Percentiles rank a stretch among this genome's conserved stretches.
Evolutionary conservation across 768 basidiomycete species (phyloP).

Genomic region (Collybiopsis confluens): DNA sequence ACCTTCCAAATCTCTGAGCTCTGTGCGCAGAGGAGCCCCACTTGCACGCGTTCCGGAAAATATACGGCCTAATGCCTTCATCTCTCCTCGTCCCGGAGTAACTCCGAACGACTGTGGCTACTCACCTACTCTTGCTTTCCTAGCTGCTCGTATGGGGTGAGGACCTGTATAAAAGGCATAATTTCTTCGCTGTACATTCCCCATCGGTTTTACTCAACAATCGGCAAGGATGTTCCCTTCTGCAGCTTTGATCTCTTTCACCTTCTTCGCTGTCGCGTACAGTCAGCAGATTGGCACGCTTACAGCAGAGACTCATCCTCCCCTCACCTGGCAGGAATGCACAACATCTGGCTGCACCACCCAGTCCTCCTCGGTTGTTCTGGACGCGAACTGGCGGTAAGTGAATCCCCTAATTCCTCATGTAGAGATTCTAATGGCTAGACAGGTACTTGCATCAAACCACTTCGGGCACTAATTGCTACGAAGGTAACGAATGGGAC

Average conservation of each 20-base stretch:
- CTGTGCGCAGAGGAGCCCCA: no score
- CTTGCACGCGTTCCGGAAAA: no score
- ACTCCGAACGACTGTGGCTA: neutral
- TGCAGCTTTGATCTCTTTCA: conserved; percentile 3
- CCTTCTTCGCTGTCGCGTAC: conserved; percentile 9
- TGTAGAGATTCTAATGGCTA: no score
- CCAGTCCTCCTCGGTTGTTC: conserved; percentile 19
- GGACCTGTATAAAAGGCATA: neutral
- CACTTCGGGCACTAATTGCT: conserved; percentile 16
- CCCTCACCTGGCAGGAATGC: conserved; percentile 28
- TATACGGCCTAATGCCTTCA: no score
- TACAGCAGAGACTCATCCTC: conserved; percentile 33
- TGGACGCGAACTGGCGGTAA: conserved; percentile 35
- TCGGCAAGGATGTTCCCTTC: conserved; percentile 4
- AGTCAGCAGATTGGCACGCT: conserved; percentile 23
- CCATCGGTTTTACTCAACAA: conserved; percentile 7
- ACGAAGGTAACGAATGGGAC: conserved; percentile 38
- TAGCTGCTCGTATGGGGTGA: no score
- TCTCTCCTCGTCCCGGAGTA: neutral
- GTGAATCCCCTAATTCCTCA: no score
- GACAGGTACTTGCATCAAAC: conserved; percentile 23
- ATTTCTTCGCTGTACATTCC: neutral
- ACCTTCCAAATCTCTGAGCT: neutral
- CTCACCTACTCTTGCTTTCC: no score
- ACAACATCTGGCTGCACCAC: conserved; percentile 25